Evolutionary conservation across 148 eudicot genomes (phyloP).

Genomic region (Rheum nobile): DNA sequence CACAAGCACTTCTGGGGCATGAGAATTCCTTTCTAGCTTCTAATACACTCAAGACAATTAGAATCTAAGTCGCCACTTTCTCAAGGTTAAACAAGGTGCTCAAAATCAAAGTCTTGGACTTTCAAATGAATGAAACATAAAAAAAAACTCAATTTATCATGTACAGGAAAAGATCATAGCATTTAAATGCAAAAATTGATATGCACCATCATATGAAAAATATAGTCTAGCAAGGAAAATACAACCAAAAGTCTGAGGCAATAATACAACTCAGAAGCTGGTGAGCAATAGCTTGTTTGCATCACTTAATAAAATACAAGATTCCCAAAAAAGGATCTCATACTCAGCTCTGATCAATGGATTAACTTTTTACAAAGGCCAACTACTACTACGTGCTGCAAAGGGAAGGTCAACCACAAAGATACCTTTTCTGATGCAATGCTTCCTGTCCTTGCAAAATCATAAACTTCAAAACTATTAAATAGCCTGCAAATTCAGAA

Average conservation of each 20-base stretch:
- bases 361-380: background rate
- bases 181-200: background rate
- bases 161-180: background rate
- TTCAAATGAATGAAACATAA: background rate
- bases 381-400: background rate
- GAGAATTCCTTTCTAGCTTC: background rate
- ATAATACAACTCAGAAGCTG: background rate
- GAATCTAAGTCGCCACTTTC: background rate
- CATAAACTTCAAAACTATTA: slow-evolving; percentile 60
- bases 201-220: background rate
- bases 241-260: background rate
- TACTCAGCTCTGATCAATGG: too few species aligned
- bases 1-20: background rate
- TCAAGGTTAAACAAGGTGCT: background rate
- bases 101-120: background rate
- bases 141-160: background rate
- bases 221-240: background rate
- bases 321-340: too few species aligned
- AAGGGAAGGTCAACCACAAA: background rate
- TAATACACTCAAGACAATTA: background rate
- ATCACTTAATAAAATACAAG: background rate
- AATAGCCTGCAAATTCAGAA: slow-evolving; percentile 40
- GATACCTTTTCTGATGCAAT: slow-evolving; percentile 55
- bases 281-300: background rate
- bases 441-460: slow-evolving; percentile 87